Conservation (phyloP, 441 rosid species). For the Erodium texanum region DNA sequence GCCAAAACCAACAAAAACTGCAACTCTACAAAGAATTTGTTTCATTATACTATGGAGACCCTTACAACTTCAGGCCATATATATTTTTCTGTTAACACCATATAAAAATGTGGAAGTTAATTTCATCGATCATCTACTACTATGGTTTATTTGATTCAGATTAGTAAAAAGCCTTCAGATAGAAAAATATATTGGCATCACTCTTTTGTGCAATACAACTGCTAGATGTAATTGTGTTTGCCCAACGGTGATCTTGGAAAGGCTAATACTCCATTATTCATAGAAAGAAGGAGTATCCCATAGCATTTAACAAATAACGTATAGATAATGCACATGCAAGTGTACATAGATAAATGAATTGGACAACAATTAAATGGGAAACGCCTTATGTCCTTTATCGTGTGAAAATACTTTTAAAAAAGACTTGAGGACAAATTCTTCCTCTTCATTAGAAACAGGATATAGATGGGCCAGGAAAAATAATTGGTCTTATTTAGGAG, state of each 20-base stretch:
- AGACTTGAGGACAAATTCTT: not conserved
- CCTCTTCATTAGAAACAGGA: not conserved
- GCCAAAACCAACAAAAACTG: not conserved
- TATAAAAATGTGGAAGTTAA: not conserved
- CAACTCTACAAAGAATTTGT: not conserved
- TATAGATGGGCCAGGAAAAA: not conserved
- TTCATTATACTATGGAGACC: not conserved
- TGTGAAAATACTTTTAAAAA: not conserved
- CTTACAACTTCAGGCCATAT: not conserved
- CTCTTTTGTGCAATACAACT: not conserved
- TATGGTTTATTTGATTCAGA: not conserved
- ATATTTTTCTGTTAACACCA: not conserved
- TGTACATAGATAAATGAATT: not conserved
- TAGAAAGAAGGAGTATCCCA: not conserved
- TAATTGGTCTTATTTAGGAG: not conserved
- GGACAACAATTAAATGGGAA: not conserved
- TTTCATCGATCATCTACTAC: not conserved
- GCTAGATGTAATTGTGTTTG: not conserved
- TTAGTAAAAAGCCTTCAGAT: not conserved
- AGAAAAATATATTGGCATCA: not conserved
- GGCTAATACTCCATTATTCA: not conserved
- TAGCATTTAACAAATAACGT: not conserved
- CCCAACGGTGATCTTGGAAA: not conserved
- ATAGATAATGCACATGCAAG: not conserved
- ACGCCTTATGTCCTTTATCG: not conserved